These are phyloP conservation scores for Dryas integrifolia DNA, from an alignment of 331 rosid species.

Conservation along the genomic window DNA sequence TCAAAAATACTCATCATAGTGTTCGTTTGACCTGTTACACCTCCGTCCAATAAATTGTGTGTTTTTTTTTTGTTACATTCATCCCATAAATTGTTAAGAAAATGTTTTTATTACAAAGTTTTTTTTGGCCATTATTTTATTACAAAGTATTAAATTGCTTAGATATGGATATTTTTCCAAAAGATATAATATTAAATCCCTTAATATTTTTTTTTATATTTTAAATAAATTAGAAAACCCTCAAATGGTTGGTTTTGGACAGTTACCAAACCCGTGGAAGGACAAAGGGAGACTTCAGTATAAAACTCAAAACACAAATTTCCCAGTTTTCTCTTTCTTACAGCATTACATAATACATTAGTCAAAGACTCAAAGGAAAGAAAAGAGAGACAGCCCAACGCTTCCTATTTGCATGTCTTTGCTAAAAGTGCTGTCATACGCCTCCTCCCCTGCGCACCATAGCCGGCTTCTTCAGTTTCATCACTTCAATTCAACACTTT, in stretches of 20 bases:
- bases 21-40: too few species aligned
- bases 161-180: too few species aligned
- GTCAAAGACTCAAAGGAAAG: conserved; percentile 3
- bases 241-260: not conserved
- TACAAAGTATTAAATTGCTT: too few species aligned
- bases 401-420: conserved; percentile 15
- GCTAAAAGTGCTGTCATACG: not conserved
- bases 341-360: not conserved
- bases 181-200: not conserved
- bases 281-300: not conserved
- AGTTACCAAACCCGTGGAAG: not conserved
- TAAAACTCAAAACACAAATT: not conserved
- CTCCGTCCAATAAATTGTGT: too few species aligned
- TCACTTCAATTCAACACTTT: not conserved
- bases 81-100: too few species aligned
- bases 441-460: conserved; percentile 5
- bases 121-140: too few species aligned
- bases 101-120: too few species aligned
- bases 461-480: conserved; percentile 1
- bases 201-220: too few species aligned
- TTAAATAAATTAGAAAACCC: not conserved
- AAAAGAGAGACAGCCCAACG: not conserved
- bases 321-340: not conserved
- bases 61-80: too few species aligned
- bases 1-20: too few species aligned